phyloP scores from a whole-genome alignment of 1,284 basidiomycete genomes.

The Cystobasidiaceae sp. region DNA sequence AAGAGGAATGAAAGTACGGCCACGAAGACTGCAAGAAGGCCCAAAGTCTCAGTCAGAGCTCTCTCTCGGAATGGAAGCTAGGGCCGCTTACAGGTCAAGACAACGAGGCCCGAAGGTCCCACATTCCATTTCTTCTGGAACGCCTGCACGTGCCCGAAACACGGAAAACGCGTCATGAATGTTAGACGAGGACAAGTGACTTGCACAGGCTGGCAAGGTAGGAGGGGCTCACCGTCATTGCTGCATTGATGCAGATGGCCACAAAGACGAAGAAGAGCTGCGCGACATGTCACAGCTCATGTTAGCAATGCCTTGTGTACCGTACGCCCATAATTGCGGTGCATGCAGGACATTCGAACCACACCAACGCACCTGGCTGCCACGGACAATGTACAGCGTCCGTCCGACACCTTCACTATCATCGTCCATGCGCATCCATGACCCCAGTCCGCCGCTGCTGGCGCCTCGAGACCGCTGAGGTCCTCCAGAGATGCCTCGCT shows the following conservation, averaged over 20 bases:
- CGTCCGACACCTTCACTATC: not conserved
- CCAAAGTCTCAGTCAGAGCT: not conserved
- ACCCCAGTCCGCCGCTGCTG: not conserved
- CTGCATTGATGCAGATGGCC: constrained; percentile 31
- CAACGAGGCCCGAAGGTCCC: constrained; percentile 11
- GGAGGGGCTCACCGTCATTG: constrained; percentile 18
- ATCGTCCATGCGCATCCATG: constrained; percentile 18
- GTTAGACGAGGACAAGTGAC: no score
- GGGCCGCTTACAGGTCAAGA: constrained; percentile 16
- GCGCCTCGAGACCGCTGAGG: constrained; percentile 3
- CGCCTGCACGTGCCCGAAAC: not conserved
- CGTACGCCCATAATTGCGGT: not conserved
- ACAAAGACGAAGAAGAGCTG: constrained; percentile 31
- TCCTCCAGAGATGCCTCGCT: not conserved
- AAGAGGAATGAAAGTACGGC: constrained; percentile 13
- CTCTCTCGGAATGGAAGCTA: not conserved
- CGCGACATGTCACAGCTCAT: no score
- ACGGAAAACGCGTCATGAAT: not conserved
- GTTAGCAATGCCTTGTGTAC: no score
- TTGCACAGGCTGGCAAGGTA: no score
- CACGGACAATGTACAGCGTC: constrained; percentile 8
- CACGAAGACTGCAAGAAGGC: constrained; percentile 8
- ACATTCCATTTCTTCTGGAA: constrained; percentile 20
- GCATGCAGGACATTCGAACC: not conserved
- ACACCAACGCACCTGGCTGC: constrained; percentile 8